Evolutionary conservation across 202 grass and related monocot species (phyloP), one percentile per base, ranked within the genome.

Genomic region (Miscanthus sacchariflorus): DNA sequence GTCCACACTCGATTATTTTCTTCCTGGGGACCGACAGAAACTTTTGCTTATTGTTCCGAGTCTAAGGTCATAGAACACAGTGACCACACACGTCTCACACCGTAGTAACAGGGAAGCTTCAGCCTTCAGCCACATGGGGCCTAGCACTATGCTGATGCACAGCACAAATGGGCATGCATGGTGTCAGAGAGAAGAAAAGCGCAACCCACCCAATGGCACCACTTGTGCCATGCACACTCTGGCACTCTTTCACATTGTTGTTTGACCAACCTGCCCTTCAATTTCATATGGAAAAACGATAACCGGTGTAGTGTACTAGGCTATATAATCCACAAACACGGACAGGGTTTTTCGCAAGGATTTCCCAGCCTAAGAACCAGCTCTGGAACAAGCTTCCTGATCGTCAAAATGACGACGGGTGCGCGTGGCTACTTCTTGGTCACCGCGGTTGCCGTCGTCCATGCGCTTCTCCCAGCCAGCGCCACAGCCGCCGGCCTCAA

Each of bases 401-500:
- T 33, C 42, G 19, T 5, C 71, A 72, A 58, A 35, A 88, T 65
- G 78, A 86, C 72, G 71, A 59, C 38, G 30, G 30, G 30, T 64
- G 9, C 7, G 21, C n/a, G 21, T 24, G 9, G n/a, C 59, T 64
- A 11, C 21, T 10, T 56, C n/a, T 38, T 28, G 14, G 43, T 9
- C 66, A 19, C 2, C 69, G 76, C 76, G 14, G 40, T 84, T 10
- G 35, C 66, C 70, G 9, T 72, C 70, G 12, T 81, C 12, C 50
- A 81, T 66, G 72, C 54, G 3, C 52, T 68, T 63, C 28, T 92
- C 45, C 82, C 89, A 0, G 42, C 10, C 0, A 9, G 64, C 21
- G 43, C 75, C 14, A 71, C 63, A 0, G 82, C 54, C 11, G 90
- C 88, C 12, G 74, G 78, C 42, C 87, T 94, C 44, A 91, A 94